Evolutionary conservation across 305 asterid species (phyloP), one percentile per base, ranked within the genome.

Genomic region (Fraxinus nigra): DNA sequence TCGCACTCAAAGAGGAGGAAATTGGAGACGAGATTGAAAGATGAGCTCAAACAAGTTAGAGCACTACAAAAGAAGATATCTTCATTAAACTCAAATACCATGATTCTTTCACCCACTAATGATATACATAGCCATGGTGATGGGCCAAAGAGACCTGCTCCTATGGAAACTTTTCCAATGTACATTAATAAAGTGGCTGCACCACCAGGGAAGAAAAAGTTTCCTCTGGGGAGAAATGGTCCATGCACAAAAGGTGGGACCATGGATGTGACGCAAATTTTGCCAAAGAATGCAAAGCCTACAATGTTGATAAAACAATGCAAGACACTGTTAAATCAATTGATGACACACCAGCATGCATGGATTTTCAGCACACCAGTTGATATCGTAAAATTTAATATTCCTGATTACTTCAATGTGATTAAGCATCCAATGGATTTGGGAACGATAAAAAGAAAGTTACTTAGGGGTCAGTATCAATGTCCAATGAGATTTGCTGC

Each of bases 361-460:
- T 87, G 88, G 90, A 84, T 91, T 75, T 95, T 95, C 80, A 88
- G 88, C 30, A 77, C 83, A 72, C 98, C 98, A 5, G 98, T 95
- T 78, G 97, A 95, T 85, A 85, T 88, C 8, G 90, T 84, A 22
- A 81, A 81, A 51, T 84, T 86, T 46, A 89, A 84, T 18, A 92
- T 93, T 46, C 91, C 92, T 1, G 97, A 93, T 81, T 43, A 43
- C 54, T 43, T 43, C 54, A 43, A 43, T 3, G 54, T 43, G n/a
- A 43, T 43, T 3, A 43, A 43, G 54, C 54, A 43, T 43, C 54
- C 54, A 11, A 43, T 43, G 54, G 54, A 43, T 43, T 43, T 43
- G 43, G 98, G 97, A 78, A 95, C 98, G 11, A 86, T 91, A 46
- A 92, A 87, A 83, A 81, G 80, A 46, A 95, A 83, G 79, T 84